These are phyloP conservation scores for Acacia crassicarpa DNA, from an alignment of 306 rosid species.

Conservation along the genomic window DNA sequence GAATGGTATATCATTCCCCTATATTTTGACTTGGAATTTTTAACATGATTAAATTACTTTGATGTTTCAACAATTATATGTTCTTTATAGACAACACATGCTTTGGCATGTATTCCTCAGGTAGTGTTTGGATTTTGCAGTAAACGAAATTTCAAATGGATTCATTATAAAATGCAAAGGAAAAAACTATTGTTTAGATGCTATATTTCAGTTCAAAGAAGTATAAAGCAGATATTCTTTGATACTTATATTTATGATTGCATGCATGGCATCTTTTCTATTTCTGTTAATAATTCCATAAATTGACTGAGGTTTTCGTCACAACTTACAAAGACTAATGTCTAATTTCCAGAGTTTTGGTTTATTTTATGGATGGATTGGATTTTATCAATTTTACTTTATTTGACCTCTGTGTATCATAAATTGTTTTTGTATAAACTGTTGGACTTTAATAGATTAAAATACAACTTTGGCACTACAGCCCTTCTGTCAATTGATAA, in stretches of 20 bases:
- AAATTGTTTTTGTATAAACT: neutral
- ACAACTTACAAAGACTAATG: neutral
- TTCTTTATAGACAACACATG: neutral
- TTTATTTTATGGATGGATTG: neutral
- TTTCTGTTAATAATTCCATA: neutral
- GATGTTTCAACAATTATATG: neutral
- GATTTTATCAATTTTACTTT: neutral
- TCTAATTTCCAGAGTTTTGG: neutral
- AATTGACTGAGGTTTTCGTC: neutral
- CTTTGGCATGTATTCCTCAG: neutral
- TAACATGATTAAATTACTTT: neutral
- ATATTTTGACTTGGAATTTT: neutral
- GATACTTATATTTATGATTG: neutral
- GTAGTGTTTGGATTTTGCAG: neutral
- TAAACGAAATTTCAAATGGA: neutral
- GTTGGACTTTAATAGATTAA: neutral
- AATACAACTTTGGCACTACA: neutral
- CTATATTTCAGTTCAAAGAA: neutral
- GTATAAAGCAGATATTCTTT: neutral
- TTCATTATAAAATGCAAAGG: neutral
- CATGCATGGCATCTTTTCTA: neutral
- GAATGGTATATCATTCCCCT: slow-evolving; percentile 1
- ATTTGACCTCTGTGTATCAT: neutral
- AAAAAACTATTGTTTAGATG: neutral
- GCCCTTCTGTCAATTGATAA: slow-evolving; percentile 2